Evolutionary conservation across 176 grass and related monocot genomes (phyloP).

Genomic region (Lolium perenne): DNA sequence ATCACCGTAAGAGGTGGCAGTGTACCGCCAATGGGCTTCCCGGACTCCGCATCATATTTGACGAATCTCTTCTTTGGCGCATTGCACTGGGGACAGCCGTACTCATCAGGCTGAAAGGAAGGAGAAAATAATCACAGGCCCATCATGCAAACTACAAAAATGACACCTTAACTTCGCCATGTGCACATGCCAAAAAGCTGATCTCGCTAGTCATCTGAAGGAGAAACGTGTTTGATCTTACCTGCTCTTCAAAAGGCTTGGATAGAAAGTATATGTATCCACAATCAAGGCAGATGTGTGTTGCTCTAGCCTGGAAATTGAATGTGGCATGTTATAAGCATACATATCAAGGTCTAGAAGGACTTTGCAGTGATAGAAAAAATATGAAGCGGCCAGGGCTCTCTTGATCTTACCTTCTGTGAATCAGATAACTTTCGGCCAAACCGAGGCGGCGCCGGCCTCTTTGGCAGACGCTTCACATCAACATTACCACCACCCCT

Average conservation of each 20-base stretch:
- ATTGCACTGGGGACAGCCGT: conserved; percentile 94
- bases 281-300: conserved; percentile 94
- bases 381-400: not conserved
- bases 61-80: conserved; percentile 94
- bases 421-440: conserved; percentile 78
- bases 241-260: conserved; percentile 98
- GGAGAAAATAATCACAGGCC: conserved; percentile 28
- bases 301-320: conserved; percentile 81
- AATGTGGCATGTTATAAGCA: not conserved
- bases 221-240: conserved; percentile 30
- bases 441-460: conserved; percentile 84
- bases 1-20: conserved; percentile 76
- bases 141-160: conserved; percentile 33
- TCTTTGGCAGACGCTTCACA: conserved; percentile 89
- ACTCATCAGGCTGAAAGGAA: conserved; percentile 70
- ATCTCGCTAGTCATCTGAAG: conserved; percentile 21
- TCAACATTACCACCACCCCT: conserved; percentile 73
- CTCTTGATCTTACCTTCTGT: conserved; percentile 69
- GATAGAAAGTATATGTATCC: conserved; percentile 90
- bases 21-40: conserved; percentile 69
- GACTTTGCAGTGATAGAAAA: not conserved
- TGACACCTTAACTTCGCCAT: not conserved
- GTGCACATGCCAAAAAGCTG: conserved; percentile 12
- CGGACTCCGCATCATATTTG: conserved; percentile 59
- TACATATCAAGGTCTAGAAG: conserved; percentile 7